These are phyloP conservation scores for Berkeleyomyces basicola DNA, from an alignment of 2,329 filamentous ascomycete species.

Conservation along the genomic window DNA sequence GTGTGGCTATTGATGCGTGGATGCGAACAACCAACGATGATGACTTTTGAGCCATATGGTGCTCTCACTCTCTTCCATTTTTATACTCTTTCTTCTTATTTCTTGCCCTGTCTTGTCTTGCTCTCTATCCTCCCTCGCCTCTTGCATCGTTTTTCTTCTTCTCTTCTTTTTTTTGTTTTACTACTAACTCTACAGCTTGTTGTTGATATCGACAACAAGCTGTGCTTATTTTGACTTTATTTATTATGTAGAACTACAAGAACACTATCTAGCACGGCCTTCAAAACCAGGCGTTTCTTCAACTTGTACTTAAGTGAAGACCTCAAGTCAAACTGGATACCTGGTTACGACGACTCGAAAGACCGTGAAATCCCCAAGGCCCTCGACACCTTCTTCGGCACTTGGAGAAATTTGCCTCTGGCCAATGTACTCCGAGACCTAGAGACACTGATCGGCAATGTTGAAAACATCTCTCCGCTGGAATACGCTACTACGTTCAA, in stretches of 20 bases:
- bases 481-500: background rate
- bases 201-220: no score
- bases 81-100: conserved; percentile 5
- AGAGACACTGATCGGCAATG: no score
- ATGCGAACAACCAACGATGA: conserved; percentile 63
- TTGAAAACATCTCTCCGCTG: no score
- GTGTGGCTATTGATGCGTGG: conserved; percentile 78
- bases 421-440: no score
- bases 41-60: conserved; percentile 6
- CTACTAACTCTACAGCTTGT: background rate
- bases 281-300: no score
- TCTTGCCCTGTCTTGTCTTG: background rate
- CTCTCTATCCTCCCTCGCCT: background rate
- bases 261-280: background rate
- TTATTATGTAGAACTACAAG: background rate
- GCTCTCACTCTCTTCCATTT: background rate
- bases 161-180: background rate
- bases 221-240: no score
- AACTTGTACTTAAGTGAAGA: no score
- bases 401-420: no score
- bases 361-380: no score
- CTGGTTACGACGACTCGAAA: no score
- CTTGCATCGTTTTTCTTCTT: background rate
- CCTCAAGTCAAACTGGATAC: no score
- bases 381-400: no score